Percentiles rank a stretch among this genome's conserved stretches.
phyloP scores from a whole-genome alignment of 2,329 filamentous ascomycete genomes.

The Scedosporium apiospermum region DNA sequence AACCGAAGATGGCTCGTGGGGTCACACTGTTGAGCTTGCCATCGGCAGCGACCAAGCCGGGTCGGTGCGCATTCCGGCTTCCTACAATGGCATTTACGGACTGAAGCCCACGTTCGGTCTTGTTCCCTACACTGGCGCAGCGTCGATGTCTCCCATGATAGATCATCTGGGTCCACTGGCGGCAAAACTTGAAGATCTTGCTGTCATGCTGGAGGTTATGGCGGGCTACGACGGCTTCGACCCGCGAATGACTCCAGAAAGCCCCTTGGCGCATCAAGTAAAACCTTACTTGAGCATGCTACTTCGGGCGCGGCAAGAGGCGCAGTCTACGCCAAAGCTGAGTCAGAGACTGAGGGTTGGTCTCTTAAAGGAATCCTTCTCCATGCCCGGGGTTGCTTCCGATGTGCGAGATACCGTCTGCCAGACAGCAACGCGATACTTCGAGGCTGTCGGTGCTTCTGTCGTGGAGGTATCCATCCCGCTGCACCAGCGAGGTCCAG shows the following conservation, averaged over 20 bases:
- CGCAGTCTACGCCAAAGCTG: constrained; percentile 7
- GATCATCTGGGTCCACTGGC: constrained; percentile 36
- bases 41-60: constrained; percentile 22
- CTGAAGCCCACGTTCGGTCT: constrained; percentile 30
- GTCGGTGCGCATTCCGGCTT: constrained; percentile 21
- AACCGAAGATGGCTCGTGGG: not conserved
- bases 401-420: constrained; percentile 29
- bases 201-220: constrained; percentile 26
- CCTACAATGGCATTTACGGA: constrained; percentile 21
- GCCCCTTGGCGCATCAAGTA: constrained; percentile 23
- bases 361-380: constrained; percentile 33
- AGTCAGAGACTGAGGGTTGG: constrained; percentile 29
- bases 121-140: constrained; percentile 33
- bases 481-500: constrained; percentile 34
- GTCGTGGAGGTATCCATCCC: constrained; percentile 36
- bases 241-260: constrained; percentile 28
- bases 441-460: constrained; percentile 29
- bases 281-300: constrained; percentile 21
- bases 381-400: constrained; percentile 24
- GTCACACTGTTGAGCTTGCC: constrained; percentile 15
- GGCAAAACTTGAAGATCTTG: constrained; percentile 26
- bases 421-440: constrained; percentile 22
- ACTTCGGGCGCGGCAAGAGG: constrained; percentile 6
- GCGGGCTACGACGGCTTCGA: constrained; percentile 36
- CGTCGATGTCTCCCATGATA: constrained; percentile 28